Base-by-base conservation (phyloP, 192 early-diverging fungal species). In the Backusella psychrophila region DNA sequence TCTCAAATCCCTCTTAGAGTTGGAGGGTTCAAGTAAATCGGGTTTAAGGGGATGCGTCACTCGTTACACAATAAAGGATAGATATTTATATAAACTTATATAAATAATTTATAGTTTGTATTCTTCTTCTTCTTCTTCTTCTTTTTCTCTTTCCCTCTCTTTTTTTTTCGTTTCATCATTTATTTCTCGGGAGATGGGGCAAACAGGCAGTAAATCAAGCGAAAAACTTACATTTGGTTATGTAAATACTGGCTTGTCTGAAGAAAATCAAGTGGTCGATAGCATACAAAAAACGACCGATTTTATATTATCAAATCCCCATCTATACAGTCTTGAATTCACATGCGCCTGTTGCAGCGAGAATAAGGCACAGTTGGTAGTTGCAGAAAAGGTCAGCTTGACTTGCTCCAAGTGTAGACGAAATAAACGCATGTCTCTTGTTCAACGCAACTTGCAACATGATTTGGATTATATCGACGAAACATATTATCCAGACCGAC, bases 401-500 rank as follows among this genome's bases (percentile, higher is more conserved):
- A 41, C 31, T 21, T 77, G 76, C 33, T 6, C 33, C 6, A n/a
- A 17, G 4, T 77, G 76, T 35, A 26, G 38, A 15, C 34, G 72
- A 67, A 66, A 73, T 31, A 77, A 77, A 8, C 70, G 76, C 17
- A 31, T 77, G 38, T 77, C 76, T 2, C 38, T 77, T 19, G 76
- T 77, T 8, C 76, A 71, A 4, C 29, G 72, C 0, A 26, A 77
- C 38, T n/a, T 77, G 15, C 71, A 71, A 1, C 52, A 59, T 19
- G 81, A 83, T 49, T 53, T 83, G 23, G 65, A 75, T 14, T 83
- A 83, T 66, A 74, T 83, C 35, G 77, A 83, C 36, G 63, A 79
- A 56, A 83, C 78, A 0, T 83, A 83, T 21, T 83, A 83, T 17
- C 41, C 75, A 1, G 44, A 38, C 68, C 14, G 70, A 53, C 35